Percentiles rank a stretch among this genome's conserved stretches.
Evolutionary conservation across 805 yeast genomes (phyloP).

Genomic region (Isabelozyma heimii): DNA sequence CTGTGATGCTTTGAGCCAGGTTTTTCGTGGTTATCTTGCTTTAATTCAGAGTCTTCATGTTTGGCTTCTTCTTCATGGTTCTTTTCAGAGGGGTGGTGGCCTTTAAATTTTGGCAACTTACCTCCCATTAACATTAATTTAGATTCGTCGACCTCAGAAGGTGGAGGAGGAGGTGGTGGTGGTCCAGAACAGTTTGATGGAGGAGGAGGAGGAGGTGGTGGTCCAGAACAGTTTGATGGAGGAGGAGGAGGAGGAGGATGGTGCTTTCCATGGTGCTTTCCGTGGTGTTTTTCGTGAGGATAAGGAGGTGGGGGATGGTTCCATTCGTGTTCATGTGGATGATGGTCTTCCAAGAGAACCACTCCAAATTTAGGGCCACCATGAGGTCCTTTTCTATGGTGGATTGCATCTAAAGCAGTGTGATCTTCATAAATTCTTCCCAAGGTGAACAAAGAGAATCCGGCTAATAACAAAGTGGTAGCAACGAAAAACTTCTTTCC

Average conservation of each 20-base stretch:
- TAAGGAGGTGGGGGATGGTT: not conserved
- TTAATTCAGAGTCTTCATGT: not conserved
- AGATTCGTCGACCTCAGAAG: not conserved
- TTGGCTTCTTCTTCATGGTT: not conserved
- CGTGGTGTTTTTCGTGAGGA: not conserved
- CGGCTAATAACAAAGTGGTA: conserved; percentile 9
- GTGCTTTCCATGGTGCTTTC: not conserved
- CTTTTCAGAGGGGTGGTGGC: not conserved
- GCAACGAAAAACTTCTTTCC: not conserved
- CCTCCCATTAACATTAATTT: too few relatives aligned
- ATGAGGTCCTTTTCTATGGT: not conserved
- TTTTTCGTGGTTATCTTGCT: not conserved
- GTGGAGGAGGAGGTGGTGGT: conserved; percentile 1
- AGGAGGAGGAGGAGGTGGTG: conserved; percentile 3
- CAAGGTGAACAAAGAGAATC: conserved; percentile 11
- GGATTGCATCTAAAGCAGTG: not conserved
- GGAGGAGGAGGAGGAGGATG: not conserved
- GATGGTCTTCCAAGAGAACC: not conserved
- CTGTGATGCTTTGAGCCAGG: not conserved
- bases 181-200: conserved; percentile 3
- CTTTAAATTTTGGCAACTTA: not conserved
- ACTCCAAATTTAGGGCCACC: not conserved
- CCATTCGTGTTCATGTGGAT: not conserved
- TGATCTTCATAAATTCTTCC: conserved; percentile 13
- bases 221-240: not conserved